Percentiles rank a stretch among this genome's conserved stretches.
These are phyloP conservation scores for Phytophthora pinifolia DNA, from an alignment of 352 stramenopile genomes.

Conservation along the genomic window DNA sequence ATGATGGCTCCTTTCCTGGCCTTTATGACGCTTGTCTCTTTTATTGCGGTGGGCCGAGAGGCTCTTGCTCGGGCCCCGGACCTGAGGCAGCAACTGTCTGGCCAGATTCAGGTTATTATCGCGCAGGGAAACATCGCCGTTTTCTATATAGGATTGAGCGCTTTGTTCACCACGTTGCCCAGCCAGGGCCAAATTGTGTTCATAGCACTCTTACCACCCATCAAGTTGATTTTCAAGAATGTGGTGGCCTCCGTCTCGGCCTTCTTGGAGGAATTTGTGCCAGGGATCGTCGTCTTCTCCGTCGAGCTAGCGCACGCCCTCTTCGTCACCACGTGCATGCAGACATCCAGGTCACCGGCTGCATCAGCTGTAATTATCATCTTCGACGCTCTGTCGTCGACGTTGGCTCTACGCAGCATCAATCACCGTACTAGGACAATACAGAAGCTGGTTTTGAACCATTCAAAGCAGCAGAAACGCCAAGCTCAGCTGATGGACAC, in stretches of 20 bases:
- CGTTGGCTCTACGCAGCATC: not conserved
- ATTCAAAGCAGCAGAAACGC: not conserved
- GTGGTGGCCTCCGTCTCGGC: not conserved
- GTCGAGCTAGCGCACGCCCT: conserved; percentile 1
- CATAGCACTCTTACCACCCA: not conserved
- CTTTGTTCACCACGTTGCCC: not conserved
- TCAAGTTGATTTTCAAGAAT: conserved; percentile 1
- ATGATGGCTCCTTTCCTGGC: conserved; percentile 3
- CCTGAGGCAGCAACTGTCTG: not conserved
- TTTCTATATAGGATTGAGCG: not conserved
- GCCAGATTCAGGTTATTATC: conserved; percentile 1
- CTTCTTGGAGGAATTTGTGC: not conserved
- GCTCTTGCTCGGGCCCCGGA: not conserved
- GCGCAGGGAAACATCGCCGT: conserved; percentile 2
- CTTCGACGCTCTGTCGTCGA: not conserved
- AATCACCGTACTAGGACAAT: not conserved
- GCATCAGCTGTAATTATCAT: not conserved
- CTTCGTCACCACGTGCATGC: conserved; percentile 3
- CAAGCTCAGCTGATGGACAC: no score
- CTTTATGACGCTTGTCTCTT: not conserved
- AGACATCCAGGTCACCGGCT: conserved; percentile 1
- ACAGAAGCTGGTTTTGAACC: not conserved
- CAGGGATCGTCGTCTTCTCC: conserved; percentile 3
- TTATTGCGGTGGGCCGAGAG: conserved; percentile 1
- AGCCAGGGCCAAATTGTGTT: not conserved